phyloP scores from a whole-genome alignment of 768 basidiomycete genomes.

The Tylopilus plumbeoviolaceoides region DNA sequence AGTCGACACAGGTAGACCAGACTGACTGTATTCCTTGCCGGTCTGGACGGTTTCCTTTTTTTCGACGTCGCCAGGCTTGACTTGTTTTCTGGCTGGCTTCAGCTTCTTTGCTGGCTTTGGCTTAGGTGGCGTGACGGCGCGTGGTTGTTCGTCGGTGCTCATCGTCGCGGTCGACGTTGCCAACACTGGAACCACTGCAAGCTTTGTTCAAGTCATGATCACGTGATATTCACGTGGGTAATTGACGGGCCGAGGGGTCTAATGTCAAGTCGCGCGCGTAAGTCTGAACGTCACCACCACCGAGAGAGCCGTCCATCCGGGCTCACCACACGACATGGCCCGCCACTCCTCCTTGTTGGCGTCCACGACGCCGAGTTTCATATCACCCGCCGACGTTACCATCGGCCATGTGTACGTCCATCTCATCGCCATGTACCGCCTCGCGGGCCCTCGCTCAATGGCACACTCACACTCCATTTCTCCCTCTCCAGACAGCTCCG shows the following conservation, averaged over 20 bases:
- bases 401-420: conserved; percentile 61
- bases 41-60: conserved; percentile 87
- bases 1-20: not conserved
- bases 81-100: conserved; percentile 91
- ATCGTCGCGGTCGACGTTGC: conserved; percentile 27
- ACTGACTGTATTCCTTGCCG: conserved; percentile 94
- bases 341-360: conserved; percentile 43
- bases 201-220: conserved; percentile 1
- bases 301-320: not conserved
- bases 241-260: conserved; percentile 13
- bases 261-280: conserved; percentile 1
- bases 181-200: not conserved
- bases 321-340: conserved; percentile 39
- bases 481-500: conserved; percentile 57
- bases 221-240: conserved; percentile 24
- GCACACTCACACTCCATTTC: conserved; percentile 8
- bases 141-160: conserved; percentile 28
- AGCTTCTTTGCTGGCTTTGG: conserved; percentile 55
- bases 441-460: conserved; percentile 3
- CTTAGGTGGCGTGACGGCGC: conserved; percentile 14
- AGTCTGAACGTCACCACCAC: conserved; percentile 9
- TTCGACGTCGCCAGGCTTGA: conserved; percentile 85
- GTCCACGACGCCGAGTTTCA: conserved; percentile 39
- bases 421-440: conserved; percentile 1
- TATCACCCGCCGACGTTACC: conserved; percentile 41